Evolutionary conservation across 2,329 filamentous ascomycete species (phyloP).

Genomic region (Verticillium isaacii): DNA sequence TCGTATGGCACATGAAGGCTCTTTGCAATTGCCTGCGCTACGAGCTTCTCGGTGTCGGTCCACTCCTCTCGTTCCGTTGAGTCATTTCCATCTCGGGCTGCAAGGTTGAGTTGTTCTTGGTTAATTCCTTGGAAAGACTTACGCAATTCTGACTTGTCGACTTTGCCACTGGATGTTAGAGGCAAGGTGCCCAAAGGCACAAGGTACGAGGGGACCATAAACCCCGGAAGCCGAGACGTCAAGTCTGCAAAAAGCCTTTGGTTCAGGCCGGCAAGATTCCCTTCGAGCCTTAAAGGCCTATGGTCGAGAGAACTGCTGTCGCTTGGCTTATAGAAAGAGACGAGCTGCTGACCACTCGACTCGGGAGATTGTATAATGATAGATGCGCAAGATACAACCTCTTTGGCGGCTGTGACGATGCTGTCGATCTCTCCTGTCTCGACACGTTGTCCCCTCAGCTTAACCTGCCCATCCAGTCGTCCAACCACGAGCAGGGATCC

Average conservation of each 20-base stretch:
- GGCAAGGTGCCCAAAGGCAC: constrained; percentile 68
- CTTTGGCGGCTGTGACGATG: constrained; percentile 45
- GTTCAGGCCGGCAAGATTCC: constrained; percentile 28
- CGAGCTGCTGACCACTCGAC: constrained; percentile 46
- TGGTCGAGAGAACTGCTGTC: neutral
- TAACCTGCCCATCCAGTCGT: constrained; percentile 74
- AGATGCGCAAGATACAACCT: constrained; percentile 59
- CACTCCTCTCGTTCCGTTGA: constrained; percentile 52
- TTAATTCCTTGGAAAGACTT: constrained; percentile 41
- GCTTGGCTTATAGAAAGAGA: constrained; percentile 63
- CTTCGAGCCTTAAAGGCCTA: constrained; percentile 28
- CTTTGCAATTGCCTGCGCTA: constrained; percentile 38
- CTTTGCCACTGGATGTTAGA: constrained; percentile 69
- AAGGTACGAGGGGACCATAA: constrained; percentile 75
- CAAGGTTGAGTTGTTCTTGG: constrained; percentile 35
- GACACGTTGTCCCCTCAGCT: constrained; percentile 74
- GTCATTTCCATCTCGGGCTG: constrained; percentile 24
- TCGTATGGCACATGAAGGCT: constrained; percentile 38
- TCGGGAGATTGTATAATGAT: constrained; percentile 45
- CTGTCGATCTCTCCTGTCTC: constrained; percentile 74
- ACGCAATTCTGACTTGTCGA: constrained; percentile 55
- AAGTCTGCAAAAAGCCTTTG: constrained; percentile 50
- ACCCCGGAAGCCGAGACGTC: constrained; percentile 54
- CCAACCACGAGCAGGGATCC: constrained; percentile 70
- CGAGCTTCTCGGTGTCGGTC: neutral